Evolutionary conservation across 129 eudicot genomes (phyloP), one percentile per base, ranked within the genome.

Genomic region (Escallonia rubra): DNA sequence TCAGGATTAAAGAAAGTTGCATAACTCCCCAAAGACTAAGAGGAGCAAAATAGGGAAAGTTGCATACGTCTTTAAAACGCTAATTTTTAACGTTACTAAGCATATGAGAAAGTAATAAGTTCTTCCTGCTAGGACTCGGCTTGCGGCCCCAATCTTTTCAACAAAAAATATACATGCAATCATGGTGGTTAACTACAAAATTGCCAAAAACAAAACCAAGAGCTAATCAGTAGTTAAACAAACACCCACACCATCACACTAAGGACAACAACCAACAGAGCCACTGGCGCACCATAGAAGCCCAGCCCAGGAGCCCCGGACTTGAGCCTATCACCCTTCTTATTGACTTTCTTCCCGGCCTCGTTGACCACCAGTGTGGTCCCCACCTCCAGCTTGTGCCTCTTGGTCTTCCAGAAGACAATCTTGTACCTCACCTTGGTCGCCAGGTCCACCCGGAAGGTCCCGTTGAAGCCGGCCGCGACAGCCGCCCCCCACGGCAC

Each of bases 371-470:
- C 56, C 72, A 90, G 81, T 23, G 76, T 75, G 43, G 82, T 83
- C 9, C 86, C 81, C 10, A 90, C 66, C 40, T 13, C 64, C 68
- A 83, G 6, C 12, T 65, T 43, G 48, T 80, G 79, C 68, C 73
- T 87, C 83, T 87, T 87, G 8, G 86, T 79, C 16, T 86, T 68
- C 86, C 82, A 84, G 63, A 75, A 64, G 65, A 86, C 38, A 15
- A 79, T 79, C 83, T 78, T 86, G 65, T 66, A 90, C 91, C 90
- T 72, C 60, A 90, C 82, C 76, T 43, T 66, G 57, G 97, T 86
- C 57, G 69, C 63, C 73, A 86, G 59, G 51, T 65, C 83, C 74
- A 90, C 76, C 65, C 78, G 59, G 52, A 90, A 73, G 8, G 46
- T 56, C 76, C 63, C 78, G 62, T 8, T 15, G 11, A 78, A 76